A percentile compares a stretch with the other conserved stretches of the same genome.
Conservation (phyloP, 768 basidiomycete genomes). For the Rubroboletus satanas region DNA sequence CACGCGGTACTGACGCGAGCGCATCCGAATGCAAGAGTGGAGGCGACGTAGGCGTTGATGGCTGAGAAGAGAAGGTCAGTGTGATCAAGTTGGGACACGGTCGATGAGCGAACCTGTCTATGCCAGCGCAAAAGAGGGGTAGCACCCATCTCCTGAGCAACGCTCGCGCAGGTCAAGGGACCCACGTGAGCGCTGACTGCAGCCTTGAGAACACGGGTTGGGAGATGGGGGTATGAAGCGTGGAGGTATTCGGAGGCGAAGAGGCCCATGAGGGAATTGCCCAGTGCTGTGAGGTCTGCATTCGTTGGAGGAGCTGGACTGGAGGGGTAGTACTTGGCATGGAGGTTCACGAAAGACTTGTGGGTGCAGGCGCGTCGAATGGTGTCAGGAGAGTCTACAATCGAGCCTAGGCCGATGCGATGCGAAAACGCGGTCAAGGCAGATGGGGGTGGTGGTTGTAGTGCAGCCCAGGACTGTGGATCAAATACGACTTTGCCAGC, state of each 20-base stretch:
- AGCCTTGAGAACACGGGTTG: slow-evolving; percentile 86
- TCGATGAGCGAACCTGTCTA: slow-evolving; percentile 49
- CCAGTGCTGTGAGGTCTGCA: slow-evolving; percentile 67
- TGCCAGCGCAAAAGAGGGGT: slow-evolving; percentile 78
- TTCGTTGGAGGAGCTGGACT: slow-evolving; percentile 61
- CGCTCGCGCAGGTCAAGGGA: slow-evolving; percentile 72
- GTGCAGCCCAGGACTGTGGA: slow-evolving; percentile 61
- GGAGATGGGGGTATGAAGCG: slow-evolving; percentile 81
- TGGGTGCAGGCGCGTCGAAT: slow-evolving; percentile 80
- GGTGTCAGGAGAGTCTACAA: slow-evolving; percentile 50
- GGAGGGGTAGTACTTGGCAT: slow-evolving; percentile 54
- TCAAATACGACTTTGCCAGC: slow-evolving; percentile 48
- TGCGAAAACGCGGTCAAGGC: slow-evolving; percentile 75
- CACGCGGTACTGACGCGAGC: slow-evolving; percentile 80
- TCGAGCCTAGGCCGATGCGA: slow-evolving; percentile 63
- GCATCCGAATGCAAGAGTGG: slow-evolving; percentile 78
- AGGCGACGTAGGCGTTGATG: slow-evolving; percentile 43
- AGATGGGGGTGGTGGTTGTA: slow-evolving; percentile 68
- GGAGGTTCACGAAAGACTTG: slow-evolving; percentile 57
- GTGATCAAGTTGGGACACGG: not conserved
- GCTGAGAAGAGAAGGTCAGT: slow-evolving; percentile 32
- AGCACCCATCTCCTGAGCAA: slow-evolving; percentile 85
- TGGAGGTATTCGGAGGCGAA: slow-evolving; percentile 84
- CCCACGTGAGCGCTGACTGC: slow-evolving; percentile 93
- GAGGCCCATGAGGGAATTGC: slow-evolving; percentile 86